Evolutionary conservation across 768 basidiomycete genomes (phyloP).

Genomic region (Tricholoma sp.): DNA sequence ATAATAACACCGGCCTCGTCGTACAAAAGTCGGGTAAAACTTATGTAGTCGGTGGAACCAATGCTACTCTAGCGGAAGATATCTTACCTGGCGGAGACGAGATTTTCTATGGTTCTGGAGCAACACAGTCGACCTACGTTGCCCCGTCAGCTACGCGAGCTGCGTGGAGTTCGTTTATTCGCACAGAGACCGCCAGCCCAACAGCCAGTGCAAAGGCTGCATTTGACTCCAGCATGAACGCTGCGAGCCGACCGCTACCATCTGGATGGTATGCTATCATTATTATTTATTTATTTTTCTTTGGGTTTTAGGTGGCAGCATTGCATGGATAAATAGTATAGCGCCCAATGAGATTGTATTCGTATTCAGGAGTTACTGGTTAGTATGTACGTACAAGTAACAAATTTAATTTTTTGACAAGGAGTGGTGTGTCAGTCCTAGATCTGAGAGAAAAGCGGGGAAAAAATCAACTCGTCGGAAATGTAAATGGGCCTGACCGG

Average conservation of each 20-base stretch:
- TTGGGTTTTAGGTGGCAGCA: background rate
- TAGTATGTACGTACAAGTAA: background rate
- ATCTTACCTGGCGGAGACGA: conserved; percentile 51
- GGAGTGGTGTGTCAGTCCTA: no score
- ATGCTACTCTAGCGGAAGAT: conserved; percentile 36
- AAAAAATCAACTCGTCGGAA: no score
- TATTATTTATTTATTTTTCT: background rate
- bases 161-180: conserved; percentile 51
- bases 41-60: conserved; percentile 44
- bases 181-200: conserved; percentile 29
- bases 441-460: no score
- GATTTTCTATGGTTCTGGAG: conserved; percentile 50
- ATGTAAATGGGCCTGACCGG: conserved; percentile 75
- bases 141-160: conserved; percentile 51
- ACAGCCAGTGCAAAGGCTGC: conserved; percentile 3
- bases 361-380: no score
- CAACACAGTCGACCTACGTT: conserved; percentile 46
- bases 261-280: background rate
- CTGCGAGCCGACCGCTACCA: background rate
- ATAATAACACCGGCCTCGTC: conserved; percentile 56
- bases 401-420: background rate
- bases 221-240: background rate
- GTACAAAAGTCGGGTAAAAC: conserved; percentile 22
- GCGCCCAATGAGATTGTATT: background rate
- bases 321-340: background rate